Evolutionary conservation across 139 green algal species (phyloP).

Genomic region (Yamagishiella unicocca): DNA sequence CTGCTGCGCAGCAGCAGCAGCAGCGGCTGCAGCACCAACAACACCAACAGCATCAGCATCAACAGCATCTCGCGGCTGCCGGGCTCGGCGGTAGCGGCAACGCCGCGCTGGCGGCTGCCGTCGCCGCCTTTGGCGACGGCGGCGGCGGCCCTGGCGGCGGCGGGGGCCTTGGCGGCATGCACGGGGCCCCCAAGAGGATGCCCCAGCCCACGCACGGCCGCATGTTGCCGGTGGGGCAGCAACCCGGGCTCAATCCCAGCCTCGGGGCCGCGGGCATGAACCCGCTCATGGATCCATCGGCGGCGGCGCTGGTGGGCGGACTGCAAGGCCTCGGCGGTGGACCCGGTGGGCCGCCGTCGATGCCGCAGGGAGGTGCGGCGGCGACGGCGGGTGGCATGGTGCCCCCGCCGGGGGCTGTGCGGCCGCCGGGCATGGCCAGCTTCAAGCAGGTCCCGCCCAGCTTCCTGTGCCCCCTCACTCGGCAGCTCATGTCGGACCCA

Average conservation of each 20-base stretch:
- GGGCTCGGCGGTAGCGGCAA: background rate
- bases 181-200: background rate
- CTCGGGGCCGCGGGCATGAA: background rate
- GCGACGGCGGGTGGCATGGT: background rate
- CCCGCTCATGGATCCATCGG: constrained; percentile 13
- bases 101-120: constrained; percentile 11
- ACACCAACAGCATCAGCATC: background rate
- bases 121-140: constrained; percentile 33
- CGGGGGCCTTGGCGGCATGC: background rate
- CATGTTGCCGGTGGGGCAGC: background rate
- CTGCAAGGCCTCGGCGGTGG: background rate
- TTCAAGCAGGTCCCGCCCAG: constrained; percentile 47
- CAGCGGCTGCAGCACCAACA: constrained; percentile 4
- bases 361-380: background rate
- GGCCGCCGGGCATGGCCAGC: background rate
- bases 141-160: background rate
- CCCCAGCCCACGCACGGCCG: background rate
- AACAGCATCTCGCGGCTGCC: background rate
- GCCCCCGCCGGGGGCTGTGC: background rate
- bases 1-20: background rate
- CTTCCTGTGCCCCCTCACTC: constrained; percentile 62
- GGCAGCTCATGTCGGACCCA: constrained; percentile 61
- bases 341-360: background rate
- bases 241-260: background rate
- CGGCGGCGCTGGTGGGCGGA: constrained; percentile 31